Evolutionary conservation across 805 yeast genomes (phyloP).

Genomic region (Hanseniaspora guilliermondii): DNA sequence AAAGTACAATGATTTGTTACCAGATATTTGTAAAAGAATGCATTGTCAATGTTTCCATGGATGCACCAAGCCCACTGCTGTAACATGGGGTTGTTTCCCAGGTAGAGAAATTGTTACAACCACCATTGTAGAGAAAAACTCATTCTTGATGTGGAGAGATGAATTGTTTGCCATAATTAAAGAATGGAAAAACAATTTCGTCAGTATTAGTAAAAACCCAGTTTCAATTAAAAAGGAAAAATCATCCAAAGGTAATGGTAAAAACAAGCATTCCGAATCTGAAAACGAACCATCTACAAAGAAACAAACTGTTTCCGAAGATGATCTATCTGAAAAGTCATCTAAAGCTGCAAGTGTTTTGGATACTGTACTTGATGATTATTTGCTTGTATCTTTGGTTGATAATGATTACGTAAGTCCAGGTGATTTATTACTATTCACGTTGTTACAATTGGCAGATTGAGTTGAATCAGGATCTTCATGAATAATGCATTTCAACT

Average conservation of each 20-base stretch:
- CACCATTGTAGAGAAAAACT: conserved; percentile 82
- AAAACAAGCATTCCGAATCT: conserved; percentile 16
- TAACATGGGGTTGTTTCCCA: conserved; percentile 97
- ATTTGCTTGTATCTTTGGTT: conserved; percentile 73
- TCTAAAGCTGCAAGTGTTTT: conserved; percentile 31
- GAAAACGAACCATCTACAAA: conserved; percentile 20
- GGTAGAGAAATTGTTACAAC: conserved; percentile 92
- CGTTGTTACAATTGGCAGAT: conserved; percentile 11
- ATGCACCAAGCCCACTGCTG: conserved; percentile 73
- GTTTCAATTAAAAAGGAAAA: conserved; percentile 23
- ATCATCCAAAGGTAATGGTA: conserved; percentile 17
- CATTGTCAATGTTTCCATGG: conserved; percentile 13
- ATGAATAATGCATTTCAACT: conserved; percentile 10
- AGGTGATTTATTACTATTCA: conserved; percentile 17
- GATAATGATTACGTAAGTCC: conserved; percentile 63
- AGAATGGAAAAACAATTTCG: conserved; percentile 61
- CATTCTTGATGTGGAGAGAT: conserved; percentile 94
- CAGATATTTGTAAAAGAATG: conserved; percentile 9
- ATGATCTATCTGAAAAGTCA: conserved; percentile 19
- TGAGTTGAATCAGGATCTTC: background rate
- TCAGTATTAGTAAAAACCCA: conserved; percentile 20
- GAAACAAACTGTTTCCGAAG: conserved; percentile 20
- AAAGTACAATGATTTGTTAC: conserved; percentile 2
- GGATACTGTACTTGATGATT: conserved; percentile 40
- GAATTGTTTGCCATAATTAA: conserved; percentile 73